Percentiles rank a stretch among this genome's conserved stretches.
Conservation (phyloP, 306 rosid species). For the Rosa rugosa region DNA sequence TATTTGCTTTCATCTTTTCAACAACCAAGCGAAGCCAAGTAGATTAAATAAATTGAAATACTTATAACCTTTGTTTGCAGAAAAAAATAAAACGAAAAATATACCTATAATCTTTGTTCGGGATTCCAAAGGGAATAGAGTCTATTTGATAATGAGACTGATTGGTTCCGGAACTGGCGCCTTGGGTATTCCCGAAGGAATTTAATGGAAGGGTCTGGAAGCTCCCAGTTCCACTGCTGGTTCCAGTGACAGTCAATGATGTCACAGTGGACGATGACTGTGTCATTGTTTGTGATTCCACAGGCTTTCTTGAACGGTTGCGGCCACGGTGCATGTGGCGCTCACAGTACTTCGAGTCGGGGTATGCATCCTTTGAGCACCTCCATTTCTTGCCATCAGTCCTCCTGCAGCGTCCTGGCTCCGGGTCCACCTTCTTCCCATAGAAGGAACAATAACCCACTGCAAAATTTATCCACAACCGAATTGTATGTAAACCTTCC, state of each 20-base stretch:
- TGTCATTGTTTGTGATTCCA: constrained; percentile 76
- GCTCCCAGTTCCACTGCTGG: constrained; percentile 40
- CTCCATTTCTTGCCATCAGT: constrained; percentile 95
- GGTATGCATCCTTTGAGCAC: constrained; percentile 79
- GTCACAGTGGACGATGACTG: constrained; percentile 55
- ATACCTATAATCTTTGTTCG: constrained; percentile 73
- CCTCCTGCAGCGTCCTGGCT: constrained; percentile 90
- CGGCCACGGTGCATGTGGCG: constrained; percentile 96
- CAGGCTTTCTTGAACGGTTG: constrained; percentile 99
- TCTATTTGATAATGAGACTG: constrained; percentile 53
- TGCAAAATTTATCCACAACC: constrained; percentile 19
- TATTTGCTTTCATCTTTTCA: not conserved
- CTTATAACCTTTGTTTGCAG: not conserved
- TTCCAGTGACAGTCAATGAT: constrained; percentile 49
- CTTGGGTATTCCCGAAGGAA: constrained; percentile 52
- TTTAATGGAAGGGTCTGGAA: constrained; percentile 66
- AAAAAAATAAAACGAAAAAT: too few species aligned
- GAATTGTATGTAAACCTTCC: not conserved
- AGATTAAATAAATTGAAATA: constrained; percentile 17
- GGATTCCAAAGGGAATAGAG: constrained; percentile 56
- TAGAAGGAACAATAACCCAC: constrained; percentile 75
- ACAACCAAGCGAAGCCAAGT: constrained; percentile 10
- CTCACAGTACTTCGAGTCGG: constrained; percentile 91
- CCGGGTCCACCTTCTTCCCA: constrained; percentile 93
- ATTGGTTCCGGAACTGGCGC: constrained; percentile 45